Evolutionary conservation across 2,329 filamentous ascomycete species (phyloP), one percentile per base, ranked within the genome.

Genomic region (Sphaerulina vaccinii): DNA sequence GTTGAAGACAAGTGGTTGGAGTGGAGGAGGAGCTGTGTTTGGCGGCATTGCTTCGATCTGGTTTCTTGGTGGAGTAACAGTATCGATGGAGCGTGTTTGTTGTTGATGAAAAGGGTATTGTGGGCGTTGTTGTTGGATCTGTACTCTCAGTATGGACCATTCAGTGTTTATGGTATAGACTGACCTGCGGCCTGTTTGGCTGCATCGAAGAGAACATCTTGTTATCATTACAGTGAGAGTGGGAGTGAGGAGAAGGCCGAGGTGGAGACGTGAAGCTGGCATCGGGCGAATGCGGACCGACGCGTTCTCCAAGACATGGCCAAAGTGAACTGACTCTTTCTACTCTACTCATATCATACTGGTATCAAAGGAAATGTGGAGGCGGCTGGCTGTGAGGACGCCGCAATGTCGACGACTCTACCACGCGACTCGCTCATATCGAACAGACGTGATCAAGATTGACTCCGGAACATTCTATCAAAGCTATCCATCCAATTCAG

Each of bases 381-480:
- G 47, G 38, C 41, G 54, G 39, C 51, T 54, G 46, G 51, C 39
- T 19, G 45, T 54, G 33, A 43, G 37, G 19, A 29, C 32, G 35
- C 49, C 49, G 39, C 58, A 58, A 49, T 54, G 54, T 38, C 56
- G 56, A 37, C 54, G 48, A 13, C n/a, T n/a, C n/a, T 49, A 55
- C 6, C 56, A 60, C 24, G 27, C 23, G 13, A 41, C 56, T 13
- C 15, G 46, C 10, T 18, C 10, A 8, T 39, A 29, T 37, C 42
- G 44, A 29, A 36, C 24, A n/a, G 48, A 49, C 35, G 51, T 70
- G 29, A 80, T 95, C 57, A 77, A 77, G 62, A 90, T 95, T 65
- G 67, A 79, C 64, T 84, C 90, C 73, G 90, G 82, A 70, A 93
- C 88, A 1, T 95, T 96, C 71, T 95, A 92, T 73, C 82, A 85